Evolutionary conservation across 129 eudicot species (phyloP).

Genomic region (Lonicera japonica): DNA sequence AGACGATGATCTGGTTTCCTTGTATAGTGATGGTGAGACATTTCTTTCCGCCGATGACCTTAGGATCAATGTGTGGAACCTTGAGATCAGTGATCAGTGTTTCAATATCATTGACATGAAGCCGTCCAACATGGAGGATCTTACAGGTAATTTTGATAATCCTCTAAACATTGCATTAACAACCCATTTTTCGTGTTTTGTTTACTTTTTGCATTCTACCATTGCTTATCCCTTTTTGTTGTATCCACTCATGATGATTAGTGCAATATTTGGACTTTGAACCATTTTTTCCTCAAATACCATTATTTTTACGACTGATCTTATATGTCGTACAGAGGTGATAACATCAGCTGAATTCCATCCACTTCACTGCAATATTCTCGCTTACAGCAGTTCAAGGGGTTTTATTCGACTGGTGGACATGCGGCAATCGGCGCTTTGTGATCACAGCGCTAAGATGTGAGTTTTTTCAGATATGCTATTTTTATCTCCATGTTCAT

Average conservation of each 20-base stretch:
- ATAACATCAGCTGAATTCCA: slow-evolving; percentile 92
- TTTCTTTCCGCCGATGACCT: slow-evolving; percentile 84
- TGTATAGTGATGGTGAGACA: slow-evolving; percentile 85
- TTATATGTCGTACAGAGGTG: slow-evolving; percentile 51
- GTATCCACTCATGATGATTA: background rate
- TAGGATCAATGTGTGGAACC: slow-evolving; percentile 87
- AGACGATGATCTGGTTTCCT: slow-evolving; percentile 20
- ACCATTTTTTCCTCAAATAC: too few relatives aligned
- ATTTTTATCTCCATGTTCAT: background rate
- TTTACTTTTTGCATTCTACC: background rate
- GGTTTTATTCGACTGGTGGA: slow-evolving; percentile 81
- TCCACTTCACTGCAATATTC: slow-evolving; percentile 67
- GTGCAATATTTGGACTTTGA: background rate
- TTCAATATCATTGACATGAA: slow-evolving; percentile 84
- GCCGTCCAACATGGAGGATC: slow-evolving; percentile 92
- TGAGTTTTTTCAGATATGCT: slow-evolving; percentile 28
- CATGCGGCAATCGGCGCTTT: slow-evolving; percentile 88
- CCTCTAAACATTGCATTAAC: background rate
- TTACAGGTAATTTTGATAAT: slow-evolving; percentile 44
- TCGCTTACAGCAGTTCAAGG: slow-evolving; percentile 87
- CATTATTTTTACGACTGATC: background rate
- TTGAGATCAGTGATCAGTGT: slow-evolving; percentile 75
- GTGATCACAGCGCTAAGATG: slow-evolving; percentile 67
- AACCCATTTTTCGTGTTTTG: background rate
- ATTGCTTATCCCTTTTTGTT: background rate